A percentile compares a stretch with the other conserved stretches of the same genome.
These are phyloP conservation scores for Chrysoporthe austroafricana DNA, from an alignment of 2,329 filamentous ascomycete species.

Conservation along the genomic window DNA sequence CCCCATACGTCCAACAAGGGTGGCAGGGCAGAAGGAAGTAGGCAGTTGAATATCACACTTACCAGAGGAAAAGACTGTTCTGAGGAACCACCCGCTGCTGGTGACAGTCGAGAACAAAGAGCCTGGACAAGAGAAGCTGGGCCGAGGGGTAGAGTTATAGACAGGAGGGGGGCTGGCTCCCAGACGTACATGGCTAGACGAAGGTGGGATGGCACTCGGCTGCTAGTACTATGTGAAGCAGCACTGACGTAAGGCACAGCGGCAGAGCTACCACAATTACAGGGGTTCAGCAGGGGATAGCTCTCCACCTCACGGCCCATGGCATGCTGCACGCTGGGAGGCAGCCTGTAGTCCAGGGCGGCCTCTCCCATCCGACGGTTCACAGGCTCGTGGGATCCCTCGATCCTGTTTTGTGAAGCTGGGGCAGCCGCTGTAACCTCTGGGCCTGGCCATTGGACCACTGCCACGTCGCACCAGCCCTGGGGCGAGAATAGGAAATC, in stretches of 20 bases:
- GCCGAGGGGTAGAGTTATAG: too few species aligned
- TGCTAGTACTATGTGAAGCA: too few species aligned
- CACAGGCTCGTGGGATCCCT: neutral
- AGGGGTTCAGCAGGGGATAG: neutral
- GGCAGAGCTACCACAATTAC: constrained; percentile 4
- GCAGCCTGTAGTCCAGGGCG: neutral
- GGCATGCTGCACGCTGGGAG: constrained; percentile 1
- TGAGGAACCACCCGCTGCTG: too few species aligned
- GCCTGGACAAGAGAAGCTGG: too few species aligned
- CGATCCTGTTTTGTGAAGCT: neutral
- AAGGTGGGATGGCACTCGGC: too few species aligned
- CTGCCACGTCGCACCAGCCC: neutral
- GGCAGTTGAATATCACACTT: too few species aligned
- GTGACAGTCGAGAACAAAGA: too few species aligned
- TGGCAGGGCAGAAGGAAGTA: too few species aligned
- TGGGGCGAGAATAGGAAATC: neutral
- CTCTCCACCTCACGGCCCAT: neutral
- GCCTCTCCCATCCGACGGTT: neutral
- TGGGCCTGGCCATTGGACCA: neutral
- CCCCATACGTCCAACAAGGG: too few species aligned
- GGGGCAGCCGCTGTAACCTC: neutral
- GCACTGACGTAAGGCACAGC: constrained; percentile 15
- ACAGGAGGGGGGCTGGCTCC: too few species aligned
- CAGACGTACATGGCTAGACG: too few species aligned
- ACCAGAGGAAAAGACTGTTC: too few species aligned